These are phyloP conservation scores for Cornus controversa DNA, from an alignment of 148 eudicot genomes.

Conservation along the genomic window DNA sequence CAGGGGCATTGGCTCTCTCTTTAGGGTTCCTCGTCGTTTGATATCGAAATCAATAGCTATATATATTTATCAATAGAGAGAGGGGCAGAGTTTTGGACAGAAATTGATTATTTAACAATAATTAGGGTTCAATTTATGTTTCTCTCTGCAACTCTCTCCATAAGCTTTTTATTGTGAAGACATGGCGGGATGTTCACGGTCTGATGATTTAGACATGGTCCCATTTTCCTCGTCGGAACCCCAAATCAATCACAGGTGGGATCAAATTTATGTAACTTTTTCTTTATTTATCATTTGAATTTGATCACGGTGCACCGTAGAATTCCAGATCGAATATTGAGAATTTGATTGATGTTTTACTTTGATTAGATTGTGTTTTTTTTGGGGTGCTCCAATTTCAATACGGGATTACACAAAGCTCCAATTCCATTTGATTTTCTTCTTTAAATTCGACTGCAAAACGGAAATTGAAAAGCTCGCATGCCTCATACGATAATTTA, in stretches of 20 bases:
- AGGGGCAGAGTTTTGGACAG: neutral
- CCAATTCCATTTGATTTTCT: neutral
- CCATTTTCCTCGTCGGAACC: conserved; percentile 2
- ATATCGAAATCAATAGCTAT: neutral
- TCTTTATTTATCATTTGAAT: neutral
- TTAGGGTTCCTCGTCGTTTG: neutral
- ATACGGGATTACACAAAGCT: neutral
- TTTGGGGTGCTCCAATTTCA: neutral
- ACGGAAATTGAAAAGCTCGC: neutral
- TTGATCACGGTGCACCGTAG: neutral
- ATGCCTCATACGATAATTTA: neutral
- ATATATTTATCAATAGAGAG: neutral
- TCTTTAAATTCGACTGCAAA: neutral
- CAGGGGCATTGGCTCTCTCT: neutral
- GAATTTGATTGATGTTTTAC: neutral
- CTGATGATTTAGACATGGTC: conserved; percentile 1
- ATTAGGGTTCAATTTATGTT: conserved; percentile 1
- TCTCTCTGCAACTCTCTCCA: conserved; percentile 6
- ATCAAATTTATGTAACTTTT: neutral
- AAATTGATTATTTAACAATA: neutral
- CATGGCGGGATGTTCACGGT: neutral
- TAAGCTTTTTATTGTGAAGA: conserved; percentile 4
- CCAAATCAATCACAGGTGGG: conserved; percentile 17
- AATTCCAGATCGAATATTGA: neutral
- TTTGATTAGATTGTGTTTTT: neutral